Evolutionary conservation across 768 basidiomycete species (phyloP), one percentile per base, ranked within the genome.

Genomic region (Lactarius hatsudake): DNA sequence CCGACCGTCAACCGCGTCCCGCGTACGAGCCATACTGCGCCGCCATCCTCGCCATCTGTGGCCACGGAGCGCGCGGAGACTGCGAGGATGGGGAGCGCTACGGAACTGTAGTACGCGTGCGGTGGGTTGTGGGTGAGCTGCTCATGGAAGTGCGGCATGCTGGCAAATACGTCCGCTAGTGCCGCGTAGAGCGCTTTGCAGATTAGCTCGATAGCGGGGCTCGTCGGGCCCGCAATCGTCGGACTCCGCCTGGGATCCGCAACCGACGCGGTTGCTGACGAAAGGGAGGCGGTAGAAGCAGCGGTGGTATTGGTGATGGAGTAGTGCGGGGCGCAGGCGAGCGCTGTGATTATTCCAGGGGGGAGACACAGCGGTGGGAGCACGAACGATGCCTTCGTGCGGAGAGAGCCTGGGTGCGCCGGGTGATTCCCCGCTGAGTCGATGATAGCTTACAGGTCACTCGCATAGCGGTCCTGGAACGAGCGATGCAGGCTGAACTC

Each of bases 151-250:
- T 81, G 78, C 0, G 83, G 81, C 15, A 80, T 82, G 5, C 79
- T 78, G 59, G 86, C 82, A 55, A 94, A 81, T 0, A 83, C 86
- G 69, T 91, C 90, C 0, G 82, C 91, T 3, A 94, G 81, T 2
- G 90, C 84, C 0, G 93, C 91, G 75, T 94, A 95, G 20, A 95
- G 83, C 0, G 93, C 93, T 76, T 95, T 92, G 32, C 93, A 89
- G 66, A 95, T 94, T 73, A 90, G 81, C 63, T 87, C 84, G 69
- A 94, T 88, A 0, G 86, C 87, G 0, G 89, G 84, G 26, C 83
- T 78, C 18, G 74, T 74, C 67, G 76, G 70, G 71, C 79, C 76
- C 53, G 75, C 73, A 61, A 78, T 73, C 2, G 79, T 73, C n/a
- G 77, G 75, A 4, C 72, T 68, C 17, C 42, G 18, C 5, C 42